Conservation (phyloP, 345 rosid genomes). For the Tarenaya hassleriana region DNA sequence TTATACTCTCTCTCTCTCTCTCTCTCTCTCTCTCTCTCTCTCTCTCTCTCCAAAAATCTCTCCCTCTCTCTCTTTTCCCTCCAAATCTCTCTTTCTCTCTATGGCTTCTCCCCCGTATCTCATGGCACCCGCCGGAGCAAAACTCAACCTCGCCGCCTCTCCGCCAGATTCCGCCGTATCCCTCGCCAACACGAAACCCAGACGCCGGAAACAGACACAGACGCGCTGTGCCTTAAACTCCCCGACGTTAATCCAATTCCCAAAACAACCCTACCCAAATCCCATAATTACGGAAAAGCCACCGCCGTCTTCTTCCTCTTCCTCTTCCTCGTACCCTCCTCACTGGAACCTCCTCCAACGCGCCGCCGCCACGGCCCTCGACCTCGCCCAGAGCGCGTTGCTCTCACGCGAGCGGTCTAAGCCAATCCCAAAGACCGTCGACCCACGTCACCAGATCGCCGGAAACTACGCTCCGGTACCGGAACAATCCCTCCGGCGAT, state of each 20-base stretch:
- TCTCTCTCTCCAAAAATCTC: constrained; percentile 16
- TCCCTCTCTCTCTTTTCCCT: constrained; percentile 30
- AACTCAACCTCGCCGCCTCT: constrained; percentile 29
- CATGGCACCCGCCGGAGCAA: constrained; percentile 30
- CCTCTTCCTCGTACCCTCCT: no score
- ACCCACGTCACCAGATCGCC: constrained; percentile 70
- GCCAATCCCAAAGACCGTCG: constrained; percentile 76
- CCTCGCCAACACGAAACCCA: constrained; percentile 18
- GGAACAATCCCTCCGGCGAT: constrained; percentile 48
- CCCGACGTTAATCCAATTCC: constrained; percentile 57
- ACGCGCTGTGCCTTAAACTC: constrained; percentile 15
- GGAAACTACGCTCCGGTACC: constrained; percentile 92
- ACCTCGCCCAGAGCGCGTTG: constrained; percentile 56
- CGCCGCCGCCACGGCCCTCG: constrained; percentile 57
- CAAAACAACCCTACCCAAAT: constrained; percentile 31
- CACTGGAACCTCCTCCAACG: constrained; percentile 61
- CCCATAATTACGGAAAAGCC: constrained; percentile 24
- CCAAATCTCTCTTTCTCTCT: constrained; percentile 4
- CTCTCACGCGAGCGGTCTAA: constrained; percentile 49
- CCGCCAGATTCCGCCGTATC: constrained; percentile 28
- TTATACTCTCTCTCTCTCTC: no score
- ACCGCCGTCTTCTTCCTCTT: no score
- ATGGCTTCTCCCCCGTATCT: constrained; percentile 44
- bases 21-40: constrained; percentile 2
- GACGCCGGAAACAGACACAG: constrained; percentile 5